Conservation (phyloP, 106 monocot genomes). For the Apostasia ramifera region DNA sequence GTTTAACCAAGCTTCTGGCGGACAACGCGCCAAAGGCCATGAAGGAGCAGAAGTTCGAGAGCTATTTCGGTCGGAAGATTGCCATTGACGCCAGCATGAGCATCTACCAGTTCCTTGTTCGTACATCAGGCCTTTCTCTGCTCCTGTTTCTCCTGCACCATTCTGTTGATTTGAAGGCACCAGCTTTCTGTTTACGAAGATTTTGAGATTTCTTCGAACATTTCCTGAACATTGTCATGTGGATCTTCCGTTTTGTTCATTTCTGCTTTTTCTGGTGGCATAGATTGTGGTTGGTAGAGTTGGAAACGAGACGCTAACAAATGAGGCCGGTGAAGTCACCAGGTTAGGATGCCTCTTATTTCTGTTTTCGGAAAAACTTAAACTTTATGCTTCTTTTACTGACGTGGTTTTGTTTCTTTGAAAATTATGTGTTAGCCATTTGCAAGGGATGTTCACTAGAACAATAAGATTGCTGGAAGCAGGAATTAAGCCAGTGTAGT, state of each 20-base stretch:
- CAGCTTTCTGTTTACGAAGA: background rate
- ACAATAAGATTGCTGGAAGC: conserved; percentile 92
- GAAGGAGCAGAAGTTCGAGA: conserved; percentile 88
- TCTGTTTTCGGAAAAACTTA: background rate
- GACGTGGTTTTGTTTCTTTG: background rate
- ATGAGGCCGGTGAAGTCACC: conserved; percentile 96
- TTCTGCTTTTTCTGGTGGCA: background rate
- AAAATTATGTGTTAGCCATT: conserved; percentile 47
- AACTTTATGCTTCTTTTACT: background rate
- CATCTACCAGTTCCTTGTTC: conserved; percentile 96
- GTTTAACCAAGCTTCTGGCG: conserved; percentile 96
- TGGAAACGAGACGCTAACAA: conserved; percentile 78
- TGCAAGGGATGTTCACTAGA: conserved; percentile 93
- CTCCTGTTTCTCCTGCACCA: background rate
- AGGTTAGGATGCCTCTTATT: conserved; percentile 32
- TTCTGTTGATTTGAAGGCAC: background rate
- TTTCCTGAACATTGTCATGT: background rate
- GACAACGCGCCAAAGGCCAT: conserved; percentile 78
- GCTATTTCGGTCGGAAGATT: conserved; percentile 85
- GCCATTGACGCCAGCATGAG: conserved; percentile 96
- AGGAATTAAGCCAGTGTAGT: conserved; percentile 96
- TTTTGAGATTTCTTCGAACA: background rate
- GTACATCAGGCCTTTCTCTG: background rate
- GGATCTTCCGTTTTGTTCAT: background rate
- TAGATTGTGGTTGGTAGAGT: conserved; percentile 95